Evolutionary conservation across 2,329 filamentous ascomycete species (phyloP).

Genomic region (Cryphonectria parasitica): DNA sequence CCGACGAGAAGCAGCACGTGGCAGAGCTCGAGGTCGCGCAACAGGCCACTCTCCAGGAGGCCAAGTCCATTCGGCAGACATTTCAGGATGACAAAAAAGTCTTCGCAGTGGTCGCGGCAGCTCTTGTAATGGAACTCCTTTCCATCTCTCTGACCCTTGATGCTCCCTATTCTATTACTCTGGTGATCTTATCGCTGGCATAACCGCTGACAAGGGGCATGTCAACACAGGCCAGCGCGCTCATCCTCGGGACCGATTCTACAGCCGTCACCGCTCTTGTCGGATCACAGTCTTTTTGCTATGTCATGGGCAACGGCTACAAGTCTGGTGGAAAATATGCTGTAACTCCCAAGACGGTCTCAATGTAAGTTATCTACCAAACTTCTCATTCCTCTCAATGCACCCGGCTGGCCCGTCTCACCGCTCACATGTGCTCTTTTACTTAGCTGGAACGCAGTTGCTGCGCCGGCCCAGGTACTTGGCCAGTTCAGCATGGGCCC

Average conservation of each 20-base stretch:
- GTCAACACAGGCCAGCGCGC: conserved; percentile 3
- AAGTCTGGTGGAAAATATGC: conserved; percentile 10
- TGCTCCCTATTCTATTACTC: background rate
- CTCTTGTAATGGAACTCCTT: background rate
- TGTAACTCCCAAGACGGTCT: conserved; percentile 5
- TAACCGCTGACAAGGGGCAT: background rate
- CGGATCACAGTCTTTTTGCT: conserved; percentile 9
- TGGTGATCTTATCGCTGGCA: background rate
- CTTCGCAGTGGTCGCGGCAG: conserved; percentile 6
- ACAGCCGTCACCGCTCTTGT: conserved; percentile 13
- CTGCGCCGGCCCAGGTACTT: conserved; percentile 8
- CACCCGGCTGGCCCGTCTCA: background rate
- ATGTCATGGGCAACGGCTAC: conserved; percentile 13
- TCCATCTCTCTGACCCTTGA: background rate
- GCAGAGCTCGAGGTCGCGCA: conserved; percentile 13
- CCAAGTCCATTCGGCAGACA: background rate
- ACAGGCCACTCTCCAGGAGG: conserved; percentile 4
- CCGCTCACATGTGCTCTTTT: background rate
- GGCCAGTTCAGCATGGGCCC: conserved; percentile 13
- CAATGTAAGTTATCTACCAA: background rate
- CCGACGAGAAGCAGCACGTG: conserved; percentile 2
- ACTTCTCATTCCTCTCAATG: background rate
- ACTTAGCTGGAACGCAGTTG: conserved; percentile 6
- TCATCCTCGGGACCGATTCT: conserved; percentile 11
- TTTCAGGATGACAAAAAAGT: conserved; percentile 13